Conservation (phyloP, 2,329 filamentous ascomycete genomes). For the Stachybotrys chlorohalonatus region DNA sequence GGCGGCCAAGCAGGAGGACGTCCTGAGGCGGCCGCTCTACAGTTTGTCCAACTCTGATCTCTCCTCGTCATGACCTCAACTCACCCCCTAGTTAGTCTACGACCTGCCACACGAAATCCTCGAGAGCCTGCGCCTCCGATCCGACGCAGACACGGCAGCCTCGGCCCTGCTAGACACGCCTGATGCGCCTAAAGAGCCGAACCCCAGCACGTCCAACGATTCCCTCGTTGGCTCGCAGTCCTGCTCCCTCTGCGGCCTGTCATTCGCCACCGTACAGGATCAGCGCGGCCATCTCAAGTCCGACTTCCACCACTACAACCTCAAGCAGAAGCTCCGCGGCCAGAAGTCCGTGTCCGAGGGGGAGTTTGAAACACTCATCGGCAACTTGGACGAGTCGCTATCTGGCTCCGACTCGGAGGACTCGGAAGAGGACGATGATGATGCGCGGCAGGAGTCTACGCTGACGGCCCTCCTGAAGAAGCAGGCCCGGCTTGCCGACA, state of each 20-base stretch:
- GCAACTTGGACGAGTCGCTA: constrained; percentile 79
- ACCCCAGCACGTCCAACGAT: constrained; percentile 18
- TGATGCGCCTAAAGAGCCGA: constrained; percentile 12
- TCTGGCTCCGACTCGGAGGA: constrained; percentile 77
- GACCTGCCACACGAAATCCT: constrained; percentile 71
- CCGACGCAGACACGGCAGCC: constrained; percentile 17
- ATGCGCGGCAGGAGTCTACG: constrained; percentile 53
- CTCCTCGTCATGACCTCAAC: constrained; percentile 2
- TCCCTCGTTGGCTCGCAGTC: constrained; percentile 56
- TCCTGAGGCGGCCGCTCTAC: constrained; percentile 43
- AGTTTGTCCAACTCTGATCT: constrained; percentile 19
- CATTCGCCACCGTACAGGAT: constrained; percentile 65
- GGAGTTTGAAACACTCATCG: constrained; percentile 82
- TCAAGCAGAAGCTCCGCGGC: constrained; percentile 82
- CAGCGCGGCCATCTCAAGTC: constrained; percentile 82
- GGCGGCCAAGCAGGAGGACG: constrained; percentile 34
- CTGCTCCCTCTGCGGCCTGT: constrained; percentile 70
- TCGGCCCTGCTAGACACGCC: constrained; percentile 10
- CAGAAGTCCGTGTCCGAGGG: constrained; percentile 61
- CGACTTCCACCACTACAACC: constrained; percentile 87
- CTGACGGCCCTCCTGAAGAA: constrained; percentile 71
- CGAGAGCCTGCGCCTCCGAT: constrained; percentile 48
- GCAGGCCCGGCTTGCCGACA: constrained; percentile 64
- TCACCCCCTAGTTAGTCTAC: constrained; percentile 51
- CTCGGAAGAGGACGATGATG: constrained; percentile 56